Conservation (phyloP, 2,329 filamentous ascomycete species). For the Apiospora malaysiana region DNA sequence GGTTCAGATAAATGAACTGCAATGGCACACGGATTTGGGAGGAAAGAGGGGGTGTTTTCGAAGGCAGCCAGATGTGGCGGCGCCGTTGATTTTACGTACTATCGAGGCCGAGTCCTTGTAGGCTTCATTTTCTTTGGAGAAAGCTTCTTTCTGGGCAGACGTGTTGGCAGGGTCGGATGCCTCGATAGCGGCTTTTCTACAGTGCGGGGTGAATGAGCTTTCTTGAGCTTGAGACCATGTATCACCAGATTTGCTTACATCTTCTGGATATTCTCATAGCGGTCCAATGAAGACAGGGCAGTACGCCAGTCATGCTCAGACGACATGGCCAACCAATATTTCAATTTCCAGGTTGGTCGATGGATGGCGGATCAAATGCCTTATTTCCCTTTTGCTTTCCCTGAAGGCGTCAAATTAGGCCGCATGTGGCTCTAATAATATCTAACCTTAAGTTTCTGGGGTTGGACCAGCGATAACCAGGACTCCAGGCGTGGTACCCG, state of each 20-base stretch:
- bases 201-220: constrained; percentile 22
- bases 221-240: neutral
- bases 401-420: neutral
- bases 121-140: constrained; percentile 68
- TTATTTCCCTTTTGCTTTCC: neutral
- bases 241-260: constrained; percentile 53
- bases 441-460: constrained; percentile 4
- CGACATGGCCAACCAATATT: constrained; percentile 44
- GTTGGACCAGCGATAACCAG: neutral
- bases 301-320: constrained; percentile 52
- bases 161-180: constrained; percentile 29
- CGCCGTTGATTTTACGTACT: constrained; percentile 48
- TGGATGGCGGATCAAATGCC: neutral
- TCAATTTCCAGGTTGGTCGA: constrained; percentile 21
- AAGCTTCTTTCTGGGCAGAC: constrained; percentile 54
- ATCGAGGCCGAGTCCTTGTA: constrained; percentile 62
- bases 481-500: neutral
- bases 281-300: constrained; percentile 61
- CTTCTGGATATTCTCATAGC: constrained; percentile 67
- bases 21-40: neutral
- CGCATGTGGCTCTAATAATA: neutral
- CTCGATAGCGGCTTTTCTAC: constrained; percentile 37
- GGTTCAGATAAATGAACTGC: neutral
- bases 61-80: neutral
- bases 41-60: neutral